Evolutionary conservation across 441 rosid species (phyloP).

Genomic region (Rhodomyrtus psidioides): DNA sequence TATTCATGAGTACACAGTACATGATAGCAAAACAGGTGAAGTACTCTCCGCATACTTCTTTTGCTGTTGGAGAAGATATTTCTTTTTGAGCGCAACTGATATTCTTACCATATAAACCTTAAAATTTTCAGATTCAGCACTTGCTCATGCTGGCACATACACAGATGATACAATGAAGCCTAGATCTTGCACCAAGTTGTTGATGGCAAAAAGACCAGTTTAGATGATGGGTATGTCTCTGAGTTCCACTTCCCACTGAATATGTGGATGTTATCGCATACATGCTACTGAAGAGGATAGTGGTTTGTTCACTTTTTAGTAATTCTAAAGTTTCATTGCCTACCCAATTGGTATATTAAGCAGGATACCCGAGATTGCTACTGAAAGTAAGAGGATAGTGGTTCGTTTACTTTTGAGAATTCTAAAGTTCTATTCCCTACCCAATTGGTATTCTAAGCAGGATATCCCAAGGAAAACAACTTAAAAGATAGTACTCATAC

Average conservation of each 20-base stretch:
- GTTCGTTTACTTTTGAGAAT: neutral
- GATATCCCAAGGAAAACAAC: neutral
- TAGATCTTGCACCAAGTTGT: neutral
- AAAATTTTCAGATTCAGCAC: neutral
- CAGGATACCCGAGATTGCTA: neutral
- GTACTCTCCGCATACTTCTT: neutral
- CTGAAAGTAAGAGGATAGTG: neutral
- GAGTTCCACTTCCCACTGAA: neutral
- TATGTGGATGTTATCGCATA: neutral
- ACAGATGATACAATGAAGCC: neutral
- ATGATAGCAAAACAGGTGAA: neutral
- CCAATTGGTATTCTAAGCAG: neutral
- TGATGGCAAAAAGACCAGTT: neutral
- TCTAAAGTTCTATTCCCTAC: neutral
- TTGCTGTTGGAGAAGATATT: neutral
- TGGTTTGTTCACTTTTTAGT: neutral
- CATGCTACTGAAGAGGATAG: neutral
- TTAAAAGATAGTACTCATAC: neutral
- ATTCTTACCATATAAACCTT: neutral
- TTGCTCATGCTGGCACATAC: neutral
- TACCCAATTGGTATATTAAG: neutral
- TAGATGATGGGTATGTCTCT: neutral
- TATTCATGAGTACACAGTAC: neutral
- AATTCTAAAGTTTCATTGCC: neutral
- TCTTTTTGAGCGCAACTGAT: neutral